Base-by-base conservation (phyloP, 2,329 filamentous ascomycete genomes). In the Colletotrichum zoysiae region DNA sequence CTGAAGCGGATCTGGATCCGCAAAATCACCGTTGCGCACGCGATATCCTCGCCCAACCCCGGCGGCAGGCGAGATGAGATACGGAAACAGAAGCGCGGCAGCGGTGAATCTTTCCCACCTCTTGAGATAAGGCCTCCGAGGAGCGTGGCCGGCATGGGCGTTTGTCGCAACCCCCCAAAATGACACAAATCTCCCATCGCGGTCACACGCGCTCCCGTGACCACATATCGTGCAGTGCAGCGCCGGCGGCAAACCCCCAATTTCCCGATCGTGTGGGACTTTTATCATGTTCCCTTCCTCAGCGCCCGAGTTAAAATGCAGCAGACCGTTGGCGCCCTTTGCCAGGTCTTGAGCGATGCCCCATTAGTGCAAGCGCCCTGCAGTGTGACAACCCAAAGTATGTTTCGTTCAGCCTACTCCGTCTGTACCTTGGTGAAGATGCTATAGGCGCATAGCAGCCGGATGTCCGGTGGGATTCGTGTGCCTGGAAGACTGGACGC, bases 331-430 rank as follows among this genome's bases (percentile, higher is more conserved):
- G 9, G 26, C 20, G 23, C 12, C 30, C 14, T 18, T 38, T 61
- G 63, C 23, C 44, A 62, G 1, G 64, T 35, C 12, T n/a, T 50
- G 51, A 11, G 30, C 26, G 44, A 62, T 62, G 44, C 65, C 68
- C 7, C 16, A 42, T 68, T 20, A 35, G 63, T 68, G 33, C 33
- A 71, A 71, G 68, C 44, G 68, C 30, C 30, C 12, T 35, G 38
- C 30, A n/a, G 57, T 63, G 64, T 48, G 56, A 57, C 48, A 51
- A n/a, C 46, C 16, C n/a, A 30, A 16, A 1, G 42, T 23, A 12
- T 50, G 18, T 20, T 50, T n/a, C n/a, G n/a, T 5, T 38, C 23
- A 20, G 26, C 30, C 30, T 30, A 30, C 30, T 30, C 30, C 30
- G 30, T 30, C 30, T 5, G 30, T 30, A 30, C 30, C 4, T 40